A percentile compares a stretch with the other conserved stretches of the same genome.
These are phyloP conservation scores for Saturnispora mendoncae DNA, from an alignment of 805 yeast genomes.

Conservation along the genomic window DNA sequence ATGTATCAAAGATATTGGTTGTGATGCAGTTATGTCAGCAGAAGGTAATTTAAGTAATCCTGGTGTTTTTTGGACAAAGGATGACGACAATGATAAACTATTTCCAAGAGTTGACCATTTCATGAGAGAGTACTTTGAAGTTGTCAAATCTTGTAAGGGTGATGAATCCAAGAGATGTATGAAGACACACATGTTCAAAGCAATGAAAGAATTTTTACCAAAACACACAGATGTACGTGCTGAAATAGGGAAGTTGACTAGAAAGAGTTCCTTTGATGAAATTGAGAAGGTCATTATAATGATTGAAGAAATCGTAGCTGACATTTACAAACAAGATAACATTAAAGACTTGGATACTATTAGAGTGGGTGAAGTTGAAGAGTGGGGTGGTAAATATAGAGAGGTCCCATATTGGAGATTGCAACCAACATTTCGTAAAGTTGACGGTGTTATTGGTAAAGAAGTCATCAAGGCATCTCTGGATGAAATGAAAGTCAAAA, in stretches of 20 bases:
- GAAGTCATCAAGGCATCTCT: slow-evolving; percentile 22
- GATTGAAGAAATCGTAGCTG: slow-evolving; percentile 59
- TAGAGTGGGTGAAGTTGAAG: slow-evolving; percentile 39
- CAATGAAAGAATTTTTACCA: slow-evolving; percentile 71
- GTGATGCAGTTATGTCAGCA: slow-evolving; percentile 96
- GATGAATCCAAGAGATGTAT: slow-evolving; percentile 73
- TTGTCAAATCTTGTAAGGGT: slow-evolving; percentile 53
- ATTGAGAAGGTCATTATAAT: slow-evolving; percentile 43
- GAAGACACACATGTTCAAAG: slow-evolving; percentile 88
- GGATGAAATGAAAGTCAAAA: slow-evolving; percentile 10
- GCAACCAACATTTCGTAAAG: slow-evolving; percentile 90
- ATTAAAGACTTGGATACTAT: slow-evolving; percentile 51
- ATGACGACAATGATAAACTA: slow-evolving; percentile 47
- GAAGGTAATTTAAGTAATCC: slow-evolving; percentile 94
- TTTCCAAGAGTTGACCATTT: slow-evolving; percentile 82
- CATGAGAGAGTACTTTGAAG: slow-evolving; percentile 80
- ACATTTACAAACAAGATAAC: slow-evolving; percentile 43
- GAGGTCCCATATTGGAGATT: slow-evolving; percentile 91
- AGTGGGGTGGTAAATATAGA: slow-evolving; percentile 80
- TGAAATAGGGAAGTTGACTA: slow-evolving; percentile 47
- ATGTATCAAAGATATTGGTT: slow-evolving; percentile 51
- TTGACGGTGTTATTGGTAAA: slow-evolving; percentile 63
- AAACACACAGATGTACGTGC: slow-evolving; percentile 72
- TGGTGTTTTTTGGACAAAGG: slow-evolving; percentile 64
- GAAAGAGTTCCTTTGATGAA: slow-evolving; percentile 35